A percentile compares a stretch with the other conserved stretches of the same genome.
Evolutionary conservation across 768 basidiomycete genomes (phyloP).

Genomic region (Tulasnella sp.): DNA sequence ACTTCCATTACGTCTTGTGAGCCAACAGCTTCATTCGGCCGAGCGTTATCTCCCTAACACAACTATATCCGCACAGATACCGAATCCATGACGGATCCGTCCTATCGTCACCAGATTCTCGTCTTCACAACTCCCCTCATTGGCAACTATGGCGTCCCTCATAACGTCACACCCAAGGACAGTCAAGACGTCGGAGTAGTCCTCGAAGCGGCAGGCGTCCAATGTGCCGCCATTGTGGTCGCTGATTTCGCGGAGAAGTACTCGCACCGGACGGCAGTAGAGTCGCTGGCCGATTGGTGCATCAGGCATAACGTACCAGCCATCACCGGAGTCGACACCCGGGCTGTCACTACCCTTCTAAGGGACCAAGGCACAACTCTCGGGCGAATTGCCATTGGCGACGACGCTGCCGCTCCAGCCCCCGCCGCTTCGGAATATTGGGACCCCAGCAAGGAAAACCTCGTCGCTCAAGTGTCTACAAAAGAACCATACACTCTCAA

Average conservation of each 20-base stretch:
- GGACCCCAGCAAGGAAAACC: conserved; percentile 91
- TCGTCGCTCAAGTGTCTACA: conserved; percentile 92
- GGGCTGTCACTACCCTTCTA: conserved; percentile 89
- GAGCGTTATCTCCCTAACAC: neutral
- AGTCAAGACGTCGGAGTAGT: conserved; percentile 80
- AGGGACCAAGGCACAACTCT: conserved; percentile 98
- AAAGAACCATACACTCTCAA: conserved; percentile 83
- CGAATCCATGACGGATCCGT: conserved; percentile 99
- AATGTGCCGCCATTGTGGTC: conserved; percentile 91
- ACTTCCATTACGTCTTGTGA: conserved; percentile 97
- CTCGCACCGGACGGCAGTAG: conserved; percentile 92
- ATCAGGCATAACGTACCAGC: conserved; percentile 85
- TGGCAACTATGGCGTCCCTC: conserved; percentile 96
- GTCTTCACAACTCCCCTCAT: conserved; percentile 99
- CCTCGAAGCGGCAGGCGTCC: conserved; percentile 86
- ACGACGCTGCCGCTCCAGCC: conserved; percentile 61
- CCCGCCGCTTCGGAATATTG: conserved; percentile 79
- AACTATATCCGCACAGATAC: conserved; percentile 64
- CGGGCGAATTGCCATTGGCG: conserved; percentile 83
- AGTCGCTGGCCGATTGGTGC: conserved; percentile 94
- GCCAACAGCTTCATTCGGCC: conserved; percentile 42
- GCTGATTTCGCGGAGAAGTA: conserved; percentile 93
- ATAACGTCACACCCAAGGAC: conserved; percentile 72
- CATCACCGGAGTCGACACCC: conserved; percentile 96
- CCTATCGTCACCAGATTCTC: conserved; percentile 95